Evolutionary conservation across 305 asterid species (phyloP), one percentile per base, ranked within the genome.

Genomic region (Caryopteris hybrid): DNA sequence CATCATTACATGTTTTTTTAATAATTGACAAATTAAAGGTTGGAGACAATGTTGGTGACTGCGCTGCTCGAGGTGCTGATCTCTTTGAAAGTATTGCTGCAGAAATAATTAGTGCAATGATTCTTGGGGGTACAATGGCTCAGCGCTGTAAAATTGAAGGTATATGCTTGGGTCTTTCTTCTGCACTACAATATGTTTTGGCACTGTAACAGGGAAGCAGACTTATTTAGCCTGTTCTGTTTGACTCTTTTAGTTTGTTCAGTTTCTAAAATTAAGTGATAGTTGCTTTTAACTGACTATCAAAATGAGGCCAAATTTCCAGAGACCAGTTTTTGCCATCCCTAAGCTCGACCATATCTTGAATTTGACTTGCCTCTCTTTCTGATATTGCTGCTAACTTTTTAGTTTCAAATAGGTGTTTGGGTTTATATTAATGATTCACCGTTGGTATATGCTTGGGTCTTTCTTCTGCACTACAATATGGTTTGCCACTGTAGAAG

Each of bases 11-110:
- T 69, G 50, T 63, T 66, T 57, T 47, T 68, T 68, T 47, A 16
- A 34, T 69, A 58, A 67, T 69, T 69, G 60, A 42, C 34, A 64
- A 60, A 70, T 59, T 73, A 33, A 80, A 95, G 99, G 99, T 95
- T 66, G 99, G 99, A 71, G 99, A 95, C 81, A 95, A 95, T 75
- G 99, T 95, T 69, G 99, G 99, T 65, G 99, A 95, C 68, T 95
- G 99, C 85, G 98, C 99, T 72, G 99, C 99, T 67, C 89, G 99
- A 62, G 99, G 99, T 78, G 99, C 99, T 4, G 99, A 95, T 84
- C 89, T 95, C 64, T 95, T 95, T 34, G 99, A 95, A 87, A 95
- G 99, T 84, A 95, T 95, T 78, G 95, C 99, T 48, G 99, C 99
- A 14, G 99, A 95, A 86, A 95, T 95, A 74, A 95, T 95, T 69